Percentiles rank a stretch among this genome's conserved stretches.
These are phyloP conservation scores for Mycena alexandri DNA, from an alignment of 768 basidiomycete genomes.

Conservation along the genomic window DNA sequence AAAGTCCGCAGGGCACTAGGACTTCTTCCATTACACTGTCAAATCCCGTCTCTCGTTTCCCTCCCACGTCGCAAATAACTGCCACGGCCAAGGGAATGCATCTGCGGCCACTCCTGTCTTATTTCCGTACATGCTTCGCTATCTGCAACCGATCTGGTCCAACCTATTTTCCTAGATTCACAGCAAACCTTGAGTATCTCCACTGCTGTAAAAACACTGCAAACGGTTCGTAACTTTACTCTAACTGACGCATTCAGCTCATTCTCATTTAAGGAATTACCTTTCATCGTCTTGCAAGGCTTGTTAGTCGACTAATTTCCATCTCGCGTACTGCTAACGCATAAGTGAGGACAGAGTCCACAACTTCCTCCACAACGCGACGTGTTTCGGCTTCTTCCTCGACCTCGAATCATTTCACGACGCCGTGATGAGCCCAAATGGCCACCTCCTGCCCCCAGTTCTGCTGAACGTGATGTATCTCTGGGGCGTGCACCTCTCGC, in stretches of 20 bases:
- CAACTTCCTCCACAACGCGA: conserved; percentile 52
- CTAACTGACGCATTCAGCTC: neutral
- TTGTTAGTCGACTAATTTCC: conserved; percentile 1
- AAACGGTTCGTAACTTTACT: conserved; percentile 13
- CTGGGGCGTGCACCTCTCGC: conserved; percentile 38
- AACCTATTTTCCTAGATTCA: conserved; percentile 10
- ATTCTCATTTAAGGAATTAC: conserved; percentile 20
- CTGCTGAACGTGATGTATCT: conserved; percentile 47
- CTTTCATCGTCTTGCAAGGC: conserved; percentile 32
- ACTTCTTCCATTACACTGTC: neutral
- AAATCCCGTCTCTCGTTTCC: neutral
- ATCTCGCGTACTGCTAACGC: neutral
- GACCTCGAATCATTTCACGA: conserved; percentile 54
- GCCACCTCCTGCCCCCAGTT: conserved; percentile 39
- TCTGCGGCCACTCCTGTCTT: conserved; percentile 23
- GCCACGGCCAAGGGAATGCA: conserved; percentile 11
- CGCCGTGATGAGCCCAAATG: conserved; percentile 33
- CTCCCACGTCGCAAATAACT: neutral
- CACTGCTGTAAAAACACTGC: conserved; percentile 3
- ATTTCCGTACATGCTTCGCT: conserved; percentile 23
- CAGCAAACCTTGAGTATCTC: conserved; percentile 15
- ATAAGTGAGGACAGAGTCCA: conserved; percentile 26
- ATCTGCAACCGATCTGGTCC: too few species aligned
- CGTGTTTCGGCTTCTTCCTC: conserved; percentile 62
- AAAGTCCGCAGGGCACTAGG: neutral